Evolutionary conservation across 495 filamentous ascomycete genomes (phyloP).

Genomic region (Penicillium bialowiezense): DNA sequence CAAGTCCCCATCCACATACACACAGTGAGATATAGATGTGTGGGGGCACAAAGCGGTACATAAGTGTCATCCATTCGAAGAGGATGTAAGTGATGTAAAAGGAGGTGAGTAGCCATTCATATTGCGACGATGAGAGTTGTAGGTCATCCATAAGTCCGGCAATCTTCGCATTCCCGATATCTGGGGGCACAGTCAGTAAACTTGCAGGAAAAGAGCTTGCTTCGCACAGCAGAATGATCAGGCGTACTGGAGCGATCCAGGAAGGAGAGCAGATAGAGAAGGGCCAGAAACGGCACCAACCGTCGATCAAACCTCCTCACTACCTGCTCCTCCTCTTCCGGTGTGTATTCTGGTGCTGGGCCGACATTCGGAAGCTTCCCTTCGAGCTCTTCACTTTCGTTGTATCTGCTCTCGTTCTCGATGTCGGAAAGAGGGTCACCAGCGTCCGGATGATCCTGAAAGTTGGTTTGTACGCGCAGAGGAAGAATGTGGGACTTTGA

Average conservation of each 20-base stretch:
- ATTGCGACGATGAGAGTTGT: slow-evolving; percentile 50
- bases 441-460: slow-evolving; percentile 16
- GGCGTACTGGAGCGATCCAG: slow-evolving; percentile 71
- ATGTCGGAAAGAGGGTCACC: slow-evolving; percentile 22
- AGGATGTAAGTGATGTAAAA: slow-evolving; percentile 73
- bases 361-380: slow-evolving; percentile 13
- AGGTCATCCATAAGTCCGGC: slow-evolving; percentile 70
- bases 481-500: slow-evolving; percentile 17
- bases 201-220: neutral
- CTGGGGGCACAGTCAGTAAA: slow-evolving; percentile 33
- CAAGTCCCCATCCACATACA: slow-evolving; percentile 51
- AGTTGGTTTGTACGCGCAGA: slow-evolving; percentile 38
- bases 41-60: slow-evolving; percentile 55
- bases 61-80: slow-evolving; percentile 69
- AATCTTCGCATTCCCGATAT: slow-evolving; percentile 78
- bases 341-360: slow-evolving; percentile 52
- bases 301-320: slow-evolving; percentile 70
- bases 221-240: neutral
- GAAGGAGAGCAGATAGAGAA: slow-evolving; percentile 80
- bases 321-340: slow-evolving; percentile 70
- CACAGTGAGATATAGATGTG: slow-evolving; percentile 57
- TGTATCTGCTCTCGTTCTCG: slow-evolving; percentile 26
- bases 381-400: slow-evolving; percentile 31
- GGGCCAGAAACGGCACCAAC: slow-evolving; percentile 74
- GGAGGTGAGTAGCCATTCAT: slow-evolving; percentile 65